Evolutionary conservation across 108 stramenopile species (phyloP), one percentile per base, ranked within the genome.

Genomic region (Fistulifera pelliculosa): DNA sequence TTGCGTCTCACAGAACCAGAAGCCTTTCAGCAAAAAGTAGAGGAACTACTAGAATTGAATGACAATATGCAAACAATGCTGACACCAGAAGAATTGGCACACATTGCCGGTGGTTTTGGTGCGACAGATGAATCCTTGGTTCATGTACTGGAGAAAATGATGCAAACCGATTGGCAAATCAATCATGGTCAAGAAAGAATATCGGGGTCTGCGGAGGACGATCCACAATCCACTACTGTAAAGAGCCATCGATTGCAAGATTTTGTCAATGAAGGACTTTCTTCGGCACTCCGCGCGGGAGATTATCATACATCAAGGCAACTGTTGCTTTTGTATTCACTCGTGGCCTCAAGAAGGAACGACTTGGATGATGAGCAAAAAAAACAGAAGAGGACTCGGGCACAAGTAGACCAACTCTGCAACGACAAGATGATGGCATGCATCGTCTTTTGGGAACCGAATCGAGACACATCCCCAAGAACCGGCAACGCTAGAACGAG

Each of bases 241-340:
- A 60, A 71, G 49, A 54, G 68, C 10, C 81, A 85, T 50, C 52
- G 68, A 8, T 66, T 93, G 19, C 90, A 93, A 60, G 83, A 88
- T 61, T 55, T 93, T 52, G 90, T 93, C 14, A 93, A 93, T 54
- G 90, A 93, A 59, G 90, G 90, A 40, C 53, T 93, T 21, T 76
- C 81, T 10, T 65, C 84, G 39, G 82, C 84, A 7, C 80, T 93
- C 12, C 65, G 90, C 42, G 65, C 84, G 23, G 77, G 79, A 38
- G 90, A 93, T 47, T 93, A 81, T 56, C 77, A 88, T 56, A 93
- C 90, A n/a, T 74, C 83, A n/a, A 66, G 90, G 7, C 90, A 93
- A 40, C 62, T 93, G 28, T 64, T 93, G 5, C 86, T 93, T 53
- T 61, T 93, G 22, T 93, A 93, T 56, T 70, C 86, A 2, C 57